These are phyloP conservation scores for Trichoderma arundinaceum DNA, from an alignment of 2,329 filamentous ascomycete genomes.

Conservation along the genomic window DNA sequence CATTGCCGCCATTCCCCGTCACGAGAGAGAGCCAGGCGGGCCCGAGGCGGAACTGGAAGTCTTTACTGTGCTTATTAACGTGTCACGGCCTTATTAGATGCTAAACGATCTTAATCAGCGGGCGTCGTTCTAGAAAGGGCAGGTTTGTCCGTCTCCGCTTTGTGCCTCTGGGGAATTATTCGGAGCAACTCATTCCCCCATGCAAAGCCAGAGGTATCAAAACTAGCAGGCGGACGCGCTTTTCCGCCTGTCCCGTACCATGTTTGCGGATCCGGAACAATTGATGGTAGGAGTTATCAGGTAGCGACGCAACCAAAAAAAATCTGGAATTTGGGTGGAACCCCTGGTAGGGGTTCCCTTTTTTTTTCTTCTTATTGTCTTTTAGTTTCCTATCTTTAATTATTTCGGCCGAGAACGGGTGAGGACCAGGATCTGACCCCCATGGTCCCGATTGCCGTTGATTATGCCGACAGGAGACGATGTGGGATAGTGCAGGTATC, in stretches of 20 bases:
- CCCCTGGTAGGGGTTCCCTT: neutral
- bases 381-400: constrained; percentile 1
- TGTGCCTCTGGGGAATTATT: neutral
- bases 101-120: neutral
- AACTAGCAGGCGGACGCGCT: neutral
- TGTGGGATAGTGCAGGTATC: constrained; percentile 1
- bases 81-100: constrained; percentile 44
- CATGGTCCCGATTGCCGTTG: neutral
- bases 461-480: neutral
- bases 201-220: neutral
- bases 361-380: neutral
- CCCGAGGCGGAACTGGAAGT: constrained; percentile 78
- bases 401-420: constrained; percentile 11
- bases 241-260: neutral
- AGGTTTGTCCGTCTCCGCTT: neutral
- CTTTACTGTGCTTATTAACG: constrained; percentile 75
- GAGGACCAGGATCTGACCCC: neutral
- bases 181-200: neutral
- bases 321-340: neutral
- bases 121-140: neutral
- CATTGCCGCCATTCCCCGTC: constrained; percentile 70
- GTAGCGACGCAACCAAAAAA: constrained; percentile 5
- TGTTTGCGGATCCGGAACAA: neutral
- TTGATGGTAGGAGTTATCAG: constrained; percentile 13
- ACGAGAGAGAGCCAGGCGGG: constrained; percentile 61